Base-by-base conservation (phyloP, 2,329 filamentous ascomycete species). In the Pyricularia grisea region DNA sequence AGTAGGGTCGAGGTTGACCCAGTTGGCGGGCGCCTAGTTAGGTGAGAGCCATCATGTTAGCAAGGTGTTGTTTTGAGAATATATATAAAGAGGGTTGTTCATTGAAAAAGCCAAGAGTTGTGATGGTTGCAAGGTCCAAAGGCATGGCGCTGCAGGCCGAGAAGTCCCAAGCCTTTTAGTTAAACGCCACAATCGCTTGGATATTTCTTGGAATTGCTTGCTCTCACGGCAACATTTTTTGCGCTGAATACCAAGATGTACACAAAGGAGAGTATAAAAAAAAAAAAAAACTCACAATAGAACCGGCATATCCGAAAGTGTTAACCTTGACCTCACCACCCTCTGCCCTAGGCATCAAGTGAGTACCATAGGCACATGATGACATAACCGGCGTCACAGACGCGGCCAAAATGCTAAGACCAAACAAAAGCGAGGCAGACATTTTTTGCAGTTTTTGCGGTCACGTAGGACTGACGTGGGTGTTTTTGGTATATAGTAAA, bases 321-420 rank as follows among this genome's bases (percentile, higher is more conserved):
- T 75, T 76, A n/a, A 78, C 74, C 60, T 75, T 69, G 63, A 81
- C 76, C 0, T 66, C 70, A 11, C 72, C 74, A 65, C 72, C 74
- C 69, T 76, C 77, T 9, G 75, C 72, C 42, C 78, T 74, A 20
- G 76, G 76, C 65, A 77, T 73, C 20, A 81, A 71, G 61, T 75
- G 72, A 1, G 80, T 81, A 68, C 79, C 80, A 50, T 81, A 78
- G 9, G 78, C 78, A 67, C 80, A 81, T 9, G 78, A 79, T 6
- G 78, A 79, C 55, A 77, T 69, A 31, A 69, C 72, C 67, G 73
- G 76, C 71, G 70, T 72, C 63, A 75, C 76, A 64, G 76, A 76
- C 55, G 73, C 67, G 31, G 65, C 72, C 71, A 69, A 12, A 60
- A 70, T 17, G 28, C 58, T 27, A 20, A 68, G 67, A 27, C 67